These are phyloP conservation scores for Salisapilia sapeloensis DNA, from an alignment of 352 stramenopile species.

Conservation along the genomic window DNA sequence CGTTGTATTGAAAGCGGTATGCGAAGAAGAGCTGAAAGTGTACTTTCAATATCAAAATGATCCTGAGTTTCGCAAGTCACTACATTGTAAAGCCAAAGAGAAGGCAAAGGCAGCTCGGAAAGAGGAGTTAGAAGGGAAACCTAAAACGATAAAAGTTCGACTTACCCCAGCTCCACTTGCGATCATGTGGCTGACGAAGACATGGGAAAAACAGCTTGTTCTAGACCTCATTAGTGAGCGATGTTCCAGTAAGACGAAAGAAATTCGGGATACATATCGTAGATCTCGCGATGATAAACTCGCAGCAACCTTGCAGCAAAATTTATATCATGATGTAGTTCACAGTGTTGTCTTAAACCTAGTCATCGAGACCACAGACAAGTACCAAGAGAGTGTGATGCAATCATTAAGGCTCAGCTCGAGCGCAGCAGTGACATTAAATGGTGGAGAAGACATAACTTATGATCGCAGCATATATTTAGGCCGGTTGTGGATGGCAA, in stretches of 20 bases:
- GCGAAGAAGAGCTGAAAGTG: slow-evolving; percentile 16
- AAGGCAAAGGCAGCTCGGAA: slow-evolving; percentile 7
- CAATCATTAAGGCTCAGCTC: no score
- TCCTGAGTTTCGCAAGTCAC: slow-evolving; percentile 1
- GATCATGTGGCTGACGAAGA: slow-evolving; percentile 24
- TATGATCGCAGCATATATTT: slow-evolving; percentile 2
- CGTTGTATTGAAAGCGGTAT: slow-evolving; percentile 9
- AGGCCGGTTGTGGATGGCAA: slow-evolving; percentile 17
- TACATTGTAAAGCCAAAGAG: slow-evolving; percentile 1
- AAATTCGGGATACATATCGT: slow-evolving; percentile 1
- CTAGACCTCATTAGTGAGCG: no score
- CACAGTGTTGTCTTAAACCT: no score
- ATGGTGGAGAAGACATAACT: slow-evolving; percentile 2
- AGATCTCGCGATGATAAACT: no score
- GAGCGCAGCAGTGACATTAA: no score
- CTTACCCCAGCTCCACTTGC: slow-evolving; percentile 15
- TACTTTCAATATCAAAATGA: slow-evolving; percentile 36
- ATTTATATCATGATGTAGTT: no score
- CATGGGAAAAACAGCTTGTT: slow-evolving; percentile 49
- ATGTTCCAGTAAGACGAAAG: no score
- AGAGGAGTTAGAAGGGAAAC: slow-evolving; percentile 8
- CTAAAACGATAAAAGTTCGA: slow-evolving; percentile 1
- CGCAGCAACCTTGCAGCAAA: no score
- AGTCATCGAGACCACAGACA: no score
- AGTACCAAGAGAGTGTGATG: no score